Evolutionary conservation across 805 yeast species (phyloP), one percentile per base, ranked within the genome.

Genomic region (Candida dajiaensis): DNA sequence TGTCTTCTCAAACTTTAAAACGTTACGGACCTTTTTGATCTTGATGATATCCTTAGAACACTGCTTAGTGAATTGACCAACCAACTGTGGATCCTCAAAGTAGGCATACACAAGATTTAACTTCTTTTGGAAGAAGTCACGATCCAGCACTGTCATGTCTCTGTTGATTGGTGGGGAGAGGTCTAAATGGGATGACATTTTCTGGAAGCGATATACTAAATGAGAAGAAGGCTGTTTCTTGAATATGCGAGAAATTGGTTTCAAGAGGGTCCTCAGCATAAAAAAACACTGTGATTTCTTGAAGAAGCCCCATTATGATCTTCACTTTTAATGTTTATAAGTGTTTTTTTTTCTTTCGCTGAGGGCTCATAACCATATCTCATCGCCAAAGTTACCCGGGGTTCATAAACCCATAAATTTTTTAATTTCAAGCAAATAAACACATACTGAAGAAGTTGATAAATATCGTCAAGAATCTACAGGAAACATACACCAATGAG

Each of bases 1-100:
- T 4, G 54, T 65, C 11, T 46, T 56, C 5, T 57, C 64, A 26
- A 69, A 49, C 33, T 67, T 69, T n/a, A 83, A 80, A 6, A 90
- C 80, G 50, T 83, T 85, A 19, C 88, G 80, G 7, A 87, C 69
- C 6, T 85, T 76, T 15, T 87, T 86, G n/a, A 86, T 57, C 50
- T 78, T 77, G 25, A 92, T 66, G n/a, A 88, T 69, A 53, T 84
- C 94, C 10, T 65, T 58, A 43, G 75, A 73, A 59, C 77, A 75
- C 4, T 64, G 55, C 57, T 81, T 83, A n/a, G 81, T 76, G 61
- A 89, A 83, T 3, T 57, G 57, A 8, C 61, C 60, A 9, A 60
- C 55, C 52, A 68, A 58, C 50, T 76, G 68, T 1, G 92, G 87
- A 45, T 89, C 81, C 5, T 83, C 80, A 56, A 92, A 79, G 43